These are phyloP conservation scores for Phytophthora niederhauseri DNA, from an alignment of 352 stramenopile species.

Conservation along the genomic window DNA sequence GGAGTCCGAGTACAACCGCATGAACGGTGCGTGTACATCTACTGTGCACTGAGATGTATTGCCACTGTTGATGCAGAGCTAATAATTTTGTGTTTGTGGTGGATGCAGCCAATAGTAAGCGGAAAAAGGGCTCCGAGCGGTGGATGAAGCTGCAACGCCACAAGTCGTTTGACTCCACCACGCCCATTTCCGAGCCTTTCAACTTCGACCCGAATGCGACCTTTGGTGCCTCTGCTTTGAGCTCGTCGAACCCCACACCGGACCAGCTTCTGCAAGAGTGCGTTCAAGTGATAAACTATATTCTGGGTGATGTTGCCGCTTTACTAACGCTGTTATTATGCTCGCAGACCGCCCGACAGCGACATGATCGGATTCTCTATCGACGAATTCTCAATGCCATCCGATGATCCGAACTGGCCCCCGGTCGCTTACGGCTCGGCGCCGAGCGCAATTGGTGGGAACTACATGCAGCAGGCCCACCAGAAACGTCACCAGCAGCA, in stretches of 20 bases:
- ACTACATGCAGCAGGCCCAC: constrained; percentile 32
- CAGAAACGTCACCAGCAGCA: constrained; percentile 22
- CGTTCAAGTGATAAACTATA: constrained; percentile 22
- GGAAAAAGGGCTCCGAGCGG: constrained; percentile 66
- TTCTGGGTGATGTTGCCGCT: background rate
- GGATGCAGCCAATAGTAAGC: constrained; percentile 52
- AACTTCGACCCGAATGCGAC: constrained; percentile 29
- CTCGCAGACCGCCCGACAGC: constrained; percentile 40
- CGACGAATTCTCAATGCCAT: constrained; percentile 63
- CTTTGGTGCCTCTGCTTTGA: constrained; percentile 12
- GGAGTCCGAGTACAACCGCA: constrained; percentile 66
- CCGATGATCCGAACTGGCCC: constrained; percentile 44
- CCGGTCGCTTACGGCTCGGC: constrained; percentile 31
- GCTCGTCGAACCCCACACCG: constrained; percentile 41
- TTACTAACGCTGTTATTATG: constrained; percentile 4
- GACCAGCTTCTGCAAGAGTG: constrained; percentile 62
- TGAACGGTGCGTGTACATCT: constrained; percentile 30
- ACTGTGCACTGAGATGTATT: background rate
- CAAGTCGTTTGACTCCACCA: constrained; percentile 70
- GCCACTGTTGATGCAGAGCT: background rate
- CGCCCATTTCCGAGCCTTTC: constrained; percentile 38
- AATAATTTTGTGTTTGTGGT: constrained; percentile 7
- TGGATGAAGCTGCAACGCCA: constrained; percentile 73
- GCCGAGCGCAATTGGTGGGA: constrained; percentile 24
- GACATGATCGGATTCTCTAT: constrained; percentile 79